A percentile compares a stretch with the other conserved stretches of the same genome.
These are phyloP conservation scores for Hyaloscypha bicolor DNA, from an alignment of 495 filamentous ascomycete species.

Conservation along the genomic window DNA sequence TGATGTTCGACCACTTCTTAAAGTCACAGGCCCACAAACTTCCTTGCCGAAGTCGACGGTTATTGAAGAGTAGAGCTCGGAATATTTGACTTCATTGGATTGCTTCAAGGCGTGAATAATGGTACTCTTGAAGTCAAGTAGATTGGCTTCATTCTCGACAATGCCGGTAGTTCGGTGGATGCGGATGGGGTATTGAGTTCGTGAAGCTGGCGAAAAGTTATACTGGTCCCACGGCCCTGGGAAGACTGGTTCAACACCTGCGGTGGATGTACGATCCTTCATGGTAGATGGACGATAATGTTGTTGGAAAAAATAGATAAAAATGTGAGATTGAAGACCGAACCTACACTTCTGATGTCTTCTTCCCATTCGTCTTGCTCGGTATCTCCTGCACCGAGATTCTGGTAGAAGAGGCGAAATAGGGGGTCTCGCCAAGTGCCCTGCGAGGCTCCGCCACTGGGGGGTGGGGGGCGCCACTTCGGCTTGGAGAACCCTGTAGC, in stretches of 20 bases:
- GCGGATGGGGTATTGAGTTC: slow-evolving; percentile 2
- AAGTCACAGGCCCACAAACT: slow-evolving; percentile 7
- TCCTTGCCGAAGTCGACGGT: slow-evolving; percentile 14
- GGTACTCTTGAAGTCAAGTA: neutral
- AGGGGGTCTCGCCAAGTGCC: no score
- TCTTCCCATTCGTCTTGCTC: no score
- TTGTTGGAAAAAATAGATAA: no score
- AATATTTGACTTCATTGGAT: neutral
- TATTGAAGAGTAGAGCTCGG: neutral
- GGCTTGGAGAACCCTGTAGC: neutral
- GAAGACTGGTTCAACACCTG: neutral
- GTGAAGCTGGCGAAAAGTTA: slow-evolving; percentile 4
- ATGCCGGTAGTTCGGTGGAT: neutral
- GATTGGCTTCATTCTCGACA: neutral
- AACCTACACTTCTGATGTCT: neutral
- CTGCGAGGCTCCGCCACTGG: no score
- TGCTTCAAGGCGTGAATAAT: no score
- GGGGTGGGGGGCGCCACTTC: no score
- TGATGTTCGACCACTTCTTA: neutral
- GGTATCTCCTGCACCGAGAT: no score
- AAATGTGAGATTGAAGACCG: no score
- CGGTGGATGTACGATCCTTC: no score
- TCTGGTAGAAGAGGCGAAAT: no score
- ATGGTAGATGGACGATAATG: no score
- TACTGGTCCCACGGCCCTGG: slow-evolving; percentile 10